Conservation (phyloP, 2,329 filamentous ascomycete genomes). For the Bertia moriformis region DNA sequence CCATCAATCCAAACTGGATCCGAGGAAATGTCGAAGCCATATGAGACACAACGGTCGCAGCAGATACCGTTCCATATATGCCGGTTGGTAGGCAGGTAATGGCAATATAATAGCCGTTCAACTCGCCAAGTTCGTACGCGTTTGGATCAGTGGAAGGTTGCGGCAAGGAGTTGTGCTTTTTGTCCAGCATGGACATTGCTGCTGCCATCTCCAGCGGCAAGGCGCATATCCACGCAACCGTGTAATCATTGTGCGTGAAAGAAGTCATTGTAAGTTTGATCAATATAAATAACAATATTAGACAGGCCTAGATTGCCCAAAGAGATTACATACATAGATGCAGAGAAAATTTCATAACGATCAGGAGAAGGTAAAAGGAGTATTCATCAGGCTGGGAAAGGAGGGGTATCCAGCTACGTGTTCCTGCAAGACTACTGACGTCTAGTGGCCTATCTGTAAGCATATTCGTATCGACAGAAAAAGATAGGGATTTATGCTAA, state of each 20-base stretch:
- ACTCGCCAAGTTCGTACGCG: conserved; percentile 5
- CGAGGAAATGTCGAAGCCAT: conserved; percentile 6
- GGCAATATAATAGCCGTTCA: conserved; percentile 7
- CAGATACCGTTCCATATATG: conserved; percentile 6
- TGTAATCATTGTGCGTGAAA: conserved; percentile 5
- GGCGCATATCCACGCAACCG: conserved; percentile 9
- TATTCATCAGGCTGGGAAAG: background rate
- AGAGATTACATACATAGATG: background rate
- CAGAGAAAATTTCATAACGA: background rate
- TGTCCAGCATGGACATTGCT: conserved; percentile 7
- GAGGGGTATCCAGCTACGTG: no score
- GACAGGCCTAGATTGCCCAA: background rate
- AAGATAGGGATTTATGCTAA: no score
- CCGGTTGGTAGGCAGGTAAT: conserved; percentile 6
- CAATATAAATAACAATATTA: background rate
- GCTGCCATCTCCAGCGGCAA: conserved; percentile 6
- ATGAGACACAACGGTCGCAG: conserved; percentile 6
- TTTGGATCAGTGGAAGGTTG: conserved; percentile 4
- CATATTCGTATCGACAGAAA: no score
- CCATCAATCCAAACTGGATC: conserved; percentile 6
- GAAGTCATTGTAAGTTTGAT: background rate
- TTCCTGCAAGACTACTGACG: no score
- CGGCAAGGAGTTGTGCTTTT: conserved; percentile 3
- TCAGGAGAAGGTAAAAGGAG: background rate
- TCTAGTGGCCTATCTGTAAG: no score